Evolutionary conservation across 2,329 filamentous ascomycete genomes (phyloP).

Genomic region (Lecanicillium sp.): DNA sequence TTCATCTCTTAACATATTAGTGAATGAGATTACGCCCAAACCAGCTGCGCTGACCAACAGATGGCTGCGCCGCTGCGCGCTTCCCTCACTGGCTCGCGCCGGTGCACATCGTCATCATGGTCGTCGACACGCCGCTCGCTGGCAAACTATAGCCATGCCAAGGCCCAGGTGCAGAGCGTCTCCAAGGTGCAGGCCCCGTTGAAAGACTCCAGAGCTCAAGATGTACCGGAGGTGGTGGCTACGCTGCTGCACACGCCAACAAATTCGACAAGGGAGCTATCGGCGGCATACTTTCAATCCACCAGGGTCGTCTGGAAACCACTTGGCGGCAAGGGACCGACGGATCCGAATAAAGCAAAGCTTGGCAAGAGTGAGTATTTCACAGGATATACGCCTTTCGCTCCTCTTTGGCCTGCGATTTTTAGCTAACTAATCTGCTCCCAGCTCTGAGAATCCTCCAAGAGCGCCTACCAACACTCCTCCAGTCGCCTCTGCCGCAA

Average conservation of each 20-base stretch:
- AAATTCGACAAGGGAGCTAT: constrained; percentile 8
- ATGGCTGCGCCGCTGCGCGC: too few relatives aligned
- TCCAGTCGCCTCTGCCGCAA: constrained; percentile 60
- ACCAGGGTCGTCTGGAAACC: constrained; percentile 21
- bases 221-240: background rate
- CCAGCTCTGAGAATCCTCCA: constrained; percentile 57
- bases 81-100: background rate
- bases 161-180: constrained; percentile 20
- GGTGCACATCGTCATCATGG: background rate
- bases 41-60: too few relatives aligned
- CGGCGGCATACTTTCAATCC: constrained; percentile 23
- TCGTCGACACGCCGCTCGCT: constrained; percentile 14
- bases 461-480: constrained; percentile 56
- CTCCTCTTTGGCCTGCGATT: too few relatives aligned
- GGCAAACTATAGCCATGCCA: constrained; percentile 20
- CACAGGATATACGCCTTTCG: too few relatives aligned
- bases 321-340: constrained; percentile 24
- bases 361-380: constrained; percentile 52
- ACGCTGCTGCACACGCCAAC: constrained; percentile 5
- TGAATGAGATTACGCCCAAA: too few relatives aligned
- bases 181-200: background rate
- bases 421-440: constrained; percentile 8
- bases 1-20: too few relatives aligned
- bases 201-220: background rate
- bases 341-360: constrained; percentile 52